These are phyloP conservation scores for Epichloe amarillans DNA, from an alignment of 2,329 filamentous ascomycete species.

Conservation along the genomic window DNA sequence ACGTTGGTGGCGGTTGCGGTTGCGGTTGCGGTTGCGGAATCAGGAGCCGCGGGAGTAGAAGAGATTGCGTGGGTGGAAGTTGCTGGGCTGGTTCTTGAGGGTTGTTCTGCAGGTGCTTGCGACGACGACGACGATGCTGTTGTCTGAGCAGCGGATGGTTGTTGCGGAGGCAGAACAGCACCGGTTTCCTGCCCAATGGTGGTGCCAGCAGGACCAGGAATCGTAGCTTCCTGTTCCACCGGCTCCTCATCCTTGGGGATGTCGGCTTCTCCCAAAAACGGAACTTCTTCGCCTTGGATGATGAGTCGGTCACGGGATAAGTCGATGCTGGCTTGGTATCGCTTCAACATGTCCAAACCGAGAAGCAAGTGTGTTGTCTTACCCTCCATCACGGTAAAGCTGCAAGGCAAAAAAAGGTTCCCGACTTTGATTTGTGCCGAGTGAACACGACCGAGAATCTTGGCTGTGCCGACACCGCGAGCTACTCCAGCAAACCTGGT, in stretches of 20 bases:
- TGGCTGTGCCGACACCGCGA: conserved; percentile 84
- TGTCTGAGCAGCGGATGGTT: conserved; percentile 10
- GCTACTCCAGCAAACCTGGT: conserved; percentile 84
- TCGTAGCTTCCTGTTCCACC: conserved; percentile 64
- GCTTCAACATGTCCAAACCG: conserved; percentile 91
- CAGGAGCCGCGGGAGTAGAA: conserved; percentile 15
- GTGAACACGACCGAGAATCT: conserved; percentile 89
- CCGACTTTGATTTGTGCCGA: conserved; percentile 92
- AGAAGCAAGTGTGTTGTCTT: conserved; percentile 90
- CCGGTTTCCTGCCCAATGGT: conserved; percentile 76
- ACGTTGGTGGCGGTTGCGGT: conserved; percentile 18
- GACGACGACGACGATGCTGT: background rate
- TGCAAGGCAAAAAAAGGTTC: conserved; percentile 73
- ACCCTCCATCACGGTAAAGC: conserved; percentile 98
- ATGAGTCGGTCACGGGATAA: conserved; percentile 71
- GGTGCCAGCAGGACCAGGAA: conserved; percentile 77
- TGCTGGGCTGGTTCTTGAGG: conserved; percentile 9
- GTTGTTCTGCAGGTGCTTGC: conserved; percentile 10
- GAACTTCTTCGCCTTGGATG: conserved; percentile 77
- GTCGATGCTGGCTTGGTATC: conserved; percentile 88
- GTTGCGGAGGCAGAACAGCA: conserved; percentile 39
- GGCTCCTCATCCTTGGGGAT: conserved; percentile 78
- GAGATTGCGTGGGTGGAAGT: conserved; percentile 8
- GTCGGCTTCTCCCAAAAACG: conserved; percentile 83
- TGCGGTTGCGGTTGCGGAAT: conserved; percentile 1